Evolutionary conservation across 345 rosid genomes (phyloP), one percentile per base, ranked within the genome.

Genomic region (Populus ilicifolia): DNA sequence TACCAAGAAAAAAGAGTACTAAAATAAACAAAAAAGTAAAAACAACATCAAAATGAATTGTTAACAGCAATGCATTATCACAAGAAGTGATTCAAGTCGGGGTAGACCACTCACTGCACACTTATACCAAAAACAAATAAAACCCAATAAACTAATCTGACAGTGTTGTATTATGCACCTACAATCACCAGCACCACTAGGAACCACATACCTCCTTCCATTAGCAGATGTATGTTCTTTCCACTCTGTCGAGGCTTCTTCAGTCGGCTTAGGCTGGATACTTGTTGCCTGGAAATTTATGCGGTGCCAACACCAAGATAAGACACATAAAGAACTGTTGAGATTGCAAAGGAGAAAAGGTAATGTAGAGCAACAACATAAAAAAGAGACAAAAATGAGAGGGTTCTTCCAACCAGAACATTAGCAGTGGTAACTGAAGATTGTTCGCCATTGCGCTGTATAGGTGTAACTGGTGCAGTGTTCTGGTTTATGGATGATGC

Each of bases 141-240:
- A 56, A 23, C 8, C 72, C 66, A 69, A 71, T 36, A 69, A 74
- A 77, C 38, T 62, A 69, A 73, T 56, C 23, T 65, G 54, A 43
- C 35, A 73, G 71, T 36, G 16, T 69, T 27, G 27, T n/a, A 12
- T 27, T 44, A 41, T 29, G 43, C 50, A 50, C 44, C 67, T 72
- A 66, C 33, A n/a, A 74, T 27, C 27, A 68, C 18, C 38, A 38
- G 41, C 68, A 77, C n/a, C 20, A 50, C 67, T 44, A 36, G 14
- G 70, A 78, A 56, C 61, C 36, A 72, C 68, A 77, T 86, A 96
- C 99, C 89, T 92, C 84, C 88, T 89, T 84, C 99, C 97, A 83
- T 88, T 91, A 20, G 91, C 86, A 84, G 95, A 88, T 41, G 83
- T 78, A 83, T 96, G 99, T 85, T 93, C 98, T 77, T 86, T 85